Percentiles rank a stretch among this genome's conserved stretches.
Evolutionary conservation across 106 monocot genomes (phyloP).

Genomic region (Dendrobium nobile): DNA sequence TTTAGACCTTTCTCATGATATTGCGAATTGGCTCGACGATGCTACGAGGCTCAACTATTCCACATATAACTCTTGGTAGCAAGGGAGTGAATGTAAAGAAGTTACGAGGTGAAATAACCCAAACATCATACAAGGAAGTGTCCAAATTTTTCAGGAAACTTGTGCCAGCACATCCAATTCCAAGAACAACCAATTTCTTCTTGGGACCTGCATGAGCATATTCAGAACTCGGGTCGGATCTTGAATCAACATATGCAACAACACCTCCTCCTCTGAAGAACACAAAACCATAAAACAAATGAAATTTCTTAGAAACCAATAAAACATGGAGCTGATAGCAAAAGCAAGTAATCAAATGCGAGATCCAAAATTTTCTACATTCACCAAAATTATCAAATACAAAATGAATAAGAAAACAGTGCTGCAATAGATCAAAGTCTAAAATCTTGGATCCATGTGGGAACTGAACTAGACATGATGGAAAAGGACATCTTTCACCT

Average conservation of each 20-base stretch:
- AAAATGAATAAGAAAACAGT: no score
- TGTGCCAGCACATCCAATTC: conserved; percentile 86
- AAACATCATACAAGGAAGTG: conserved; percentile 66
- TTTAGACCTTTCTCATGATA: conserved; percentile 56
- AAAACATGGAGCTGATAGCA: not conserved
- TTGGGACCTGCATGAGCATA: conserved; percentile 23
- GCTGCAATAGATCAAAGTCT: no score
- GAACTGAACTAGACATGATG: no score
- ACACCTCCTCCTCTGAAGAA: conserved; percentile 40
- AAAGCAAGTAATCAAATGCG: no score
- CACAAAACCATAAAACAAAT: not conserved
- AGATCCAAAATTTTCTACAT: no score
- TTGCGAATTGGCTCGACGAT: conserved; percentile 76
- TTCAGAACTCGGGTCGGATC: conserved; percentile 16
- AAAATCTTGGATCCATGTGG: no score
- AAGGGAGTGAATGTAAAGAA: conserved; percentile 90
- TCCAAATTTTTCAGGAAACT: conserved; percentile 76
- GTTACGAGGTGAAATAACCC: conserved; percentile 79
- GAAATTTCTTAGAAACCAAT: not conserved
- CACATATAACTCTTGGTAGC: conserved; percentile 86
- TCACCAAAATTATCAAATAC: no score
- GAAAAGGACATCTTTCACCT: no score
- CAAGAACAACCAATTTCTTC: conserved; percentile 78
- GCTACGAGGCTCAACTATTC: conserved; percentile 82
- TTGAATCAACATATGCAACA: conserved; percentile 62